A percentile compares a stretch with the other conserved stretches of the same genome.
These are phyloP conservation scores for Solanum chiquidenum DNA, from an alignment of 257 asterid genomes.

Conservation along the genomic window DNA sequence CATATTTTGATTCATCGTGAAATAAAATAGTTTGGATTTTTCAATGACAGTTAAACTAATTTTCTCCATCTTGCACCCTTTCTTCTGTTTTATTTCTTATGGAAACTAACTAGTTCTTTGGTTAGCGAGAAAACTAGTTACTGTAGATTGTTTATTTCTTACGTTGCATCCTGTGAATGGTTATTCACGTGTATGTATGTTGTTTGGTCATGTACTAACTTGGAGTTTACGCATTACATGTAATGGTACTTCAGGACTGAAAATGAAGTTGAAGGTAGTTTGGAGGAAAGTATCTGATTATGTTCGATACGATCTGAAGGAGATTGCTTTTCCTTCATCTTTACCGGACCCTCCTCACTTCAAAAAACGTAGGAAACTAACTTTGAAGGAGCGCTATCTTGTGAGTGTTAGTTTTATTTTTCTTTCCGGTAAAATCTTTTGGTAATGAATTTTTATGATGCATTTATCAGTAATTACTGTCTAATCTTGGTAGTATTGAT, in stretches of 20 bases:
- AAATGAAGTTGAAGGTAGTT: constrained; percentile 57
- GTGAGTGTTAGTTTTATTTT: constrained; percentile 26
- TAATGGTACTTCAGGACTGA: background rate
- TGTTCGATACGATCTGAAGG: constrained; percentile 78
- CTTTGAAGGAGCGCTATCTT: constrained; percentile 63
- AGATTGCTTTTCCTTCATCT: constrained; percentile 85
- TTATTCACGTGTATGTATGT: background rate
- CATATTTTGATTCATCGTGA: background rate
- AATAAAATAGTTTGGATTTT: background rate
- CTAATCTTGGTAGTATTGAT: background rate
- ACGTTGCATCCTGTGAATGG: background rate
- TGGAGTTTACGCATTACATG: background rate
- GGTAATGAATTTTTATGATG: background rate
- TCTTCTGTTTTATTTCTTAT: background rate
- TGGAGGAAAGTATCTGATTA: constrained; percentile 55
- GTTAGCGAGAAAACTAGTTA: background rate
- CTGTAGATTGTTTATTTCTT: background rate
- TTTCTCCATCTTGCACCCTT: background rate
- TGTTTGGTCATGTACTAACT: background rate
- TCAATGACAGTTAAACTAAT: background rate
- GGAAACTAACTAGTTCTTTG: background rate
- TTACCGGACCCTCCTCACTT: constrained; percentile 83
- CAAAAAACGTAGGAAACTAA: constrained; percentile 44
- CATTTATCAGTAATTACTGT: background rate
- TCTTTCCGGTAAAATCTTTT: background rate